Evolutionary conservation across 1,139 yeast genomes (phyloP).

Genomic region (Zygotorulaspora mrakii): DNA sequence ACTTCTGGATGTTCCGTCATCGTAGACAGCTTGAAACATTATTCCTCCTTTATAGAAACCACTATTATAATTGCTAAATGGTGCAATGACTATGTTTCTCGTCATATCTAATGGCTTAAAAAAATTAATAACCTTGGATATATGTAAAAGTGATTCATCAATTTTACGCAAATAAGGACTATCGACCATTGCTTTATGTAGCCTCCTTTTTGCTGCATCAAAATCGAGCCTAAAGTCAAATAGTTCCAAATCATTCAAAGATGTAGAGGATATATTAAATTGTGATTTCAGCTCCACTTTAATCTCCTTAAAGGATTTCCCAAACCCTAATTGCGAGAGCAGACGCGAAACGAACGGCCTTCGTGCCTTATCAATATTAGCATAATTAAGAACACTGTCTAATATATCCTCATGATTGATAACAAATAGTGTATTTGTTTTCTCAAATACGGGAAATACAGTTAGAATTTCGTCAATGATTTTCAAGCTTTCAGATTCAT

Average conservation of each 20-base stretch:
- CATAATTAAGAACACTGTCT: conserved; percentile 70
- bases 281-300: conserved; percentile 64
- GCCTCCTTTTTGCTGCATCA: conserved; percentile 56
- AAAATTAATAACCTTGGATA: conserved; percentile 53
- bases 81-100: conserved; percentile 50
- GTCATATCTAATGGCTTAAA: conserved; percentile 59
- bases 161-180: conserved; percentile 61
- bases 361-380: conserved; percentile 71
- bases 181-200: conserved; percentile 69
- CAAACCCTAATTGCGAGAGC: conserved; percentile 72
- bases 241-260: conserved; percentile 71
- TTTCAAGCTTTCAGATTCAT: conserved; percentile 85
- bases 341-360: conserved; percentile 63
- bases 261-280: conserved; percentile 73
- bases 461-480: conserved; percentile 70
- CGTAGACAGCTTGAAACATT: conserved; percentile 82
- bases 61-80: conserved; percentile 78
- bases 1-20: conserved; percentile 42
- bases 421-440: conserved; percentile 52
- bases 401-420: conserved; percentile 79
- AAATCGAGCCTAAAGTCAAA: conserved; percentile 74
- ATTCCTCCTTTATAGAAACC: conserved; percentile 74
- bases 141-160: conserved; percentile 58
- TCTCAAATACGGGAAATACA: conserved; percentile 61
- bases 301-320: conserved; percentile 61